These are phyloP conservation scores for Candida rishiriensis DNA, from an alignment of 805 yeast genomes.

Conservation along the genomic window DNA sequence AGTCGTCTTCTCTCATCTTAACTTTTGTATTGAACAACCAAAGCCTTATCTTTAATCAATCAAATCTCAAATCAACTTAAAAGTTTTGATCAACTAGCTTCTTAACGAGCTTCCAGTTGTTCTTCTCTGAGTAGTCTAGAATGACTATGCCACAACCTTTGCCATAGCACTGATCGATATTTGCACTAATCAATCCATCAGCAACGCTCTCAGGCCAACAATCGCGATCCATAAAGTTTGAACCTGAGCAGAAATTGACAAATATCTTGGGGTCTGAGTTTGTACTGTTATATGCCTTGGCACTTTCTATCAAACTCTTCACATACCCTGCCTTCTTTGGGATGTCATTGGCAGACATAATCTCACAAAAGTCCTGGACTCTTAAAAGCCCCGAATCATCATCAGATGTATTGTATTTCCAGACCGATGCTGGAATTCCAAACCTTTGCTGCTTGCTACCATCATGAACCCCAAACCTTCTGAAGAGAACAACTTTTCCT, in stretches of 20 bases:
- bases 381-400: slow-evolving; percentile 59
- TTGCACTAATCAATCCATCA: slow-evolving; percentile 39
- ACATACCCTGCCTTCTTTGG: slow-evolving; percentile 53
- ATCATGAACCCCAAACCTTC: slow-evolving; percentile 65
- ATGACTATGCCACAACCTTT: slow-evolving; percentile 62
- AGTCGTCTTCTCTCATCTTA: too few species aligned
- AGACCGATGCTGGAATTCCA: slow-evolving; percentile 65
- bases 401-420: slow-evolving; percentile 62
- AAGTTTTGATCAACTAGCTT: slow-evolving; percentile 49
- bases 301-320: slow-evolving; percentile 49
- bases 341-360: slow-evolving; percentile 48
- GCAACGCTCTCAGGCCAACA: slow-evolving; percentile 77
- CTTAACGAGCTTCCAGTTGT: slow-evolving; percentile 55
- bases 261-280: slow-evolving; percentile 51
- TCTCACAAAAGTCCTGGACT: slow-evolving; percentile 74
- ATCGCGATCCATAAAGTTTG: slow-evolving; percentile 62
- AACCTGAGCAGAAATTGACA: slow-evolving; percentile 68
- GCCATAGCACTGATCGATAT: slow-evolving; percentile 43
- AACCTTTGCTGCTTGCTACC: slow-evolving; percentile 35
- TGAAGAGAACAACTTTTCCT: slow-evolving; percentile 61
- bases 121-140: slow-evolving; percentile 59
- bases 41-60: too few species aligned
- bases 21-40: too few species aligned
- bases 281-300: slow-evolving; percentile 44
- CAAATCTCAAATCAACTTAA: slow-evolving; percentile 7